These are phyloP conservation scores for Cercospora sp. DNA, from an alignment of 2,329 filamentous ascomycete species.

Conservation along the genomic window DNA sequence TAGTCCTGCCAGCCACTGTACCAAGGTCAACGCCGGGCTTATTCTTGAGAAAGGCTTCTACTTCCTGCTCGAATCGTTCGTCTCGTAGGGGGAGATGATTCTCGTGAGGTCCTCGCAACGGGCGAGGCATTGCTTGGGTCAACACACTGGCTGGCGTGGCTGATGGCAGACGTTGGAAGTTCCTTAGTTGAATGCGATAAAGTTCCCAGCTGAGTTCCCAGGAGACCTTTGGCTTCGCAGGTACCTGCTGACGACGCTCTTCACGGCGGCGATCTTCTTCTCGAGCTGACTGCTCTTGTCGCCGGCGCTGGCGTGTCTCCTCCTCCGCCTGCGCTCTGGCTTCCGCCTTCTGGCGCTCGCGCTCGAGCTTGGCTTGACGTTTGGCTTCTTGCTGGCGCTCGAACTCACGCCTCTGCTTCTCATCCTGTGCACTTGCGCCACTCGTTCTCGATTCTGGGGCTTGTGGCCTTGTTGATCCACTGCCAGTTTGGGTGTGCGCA, in stretches of 20 bases:
- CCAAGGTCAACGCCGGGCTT: neutral
- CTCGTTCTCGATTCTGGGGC: neutral
- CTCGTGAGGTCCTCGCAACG: neutral
- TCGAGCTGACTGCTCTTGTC: neutral
- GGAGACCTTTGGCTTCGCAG: neutral
- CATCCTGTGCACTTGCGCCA: neutral
- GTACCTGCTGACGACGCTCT: neutral
- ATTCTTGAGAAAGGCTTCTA: conserved; percentile 2
- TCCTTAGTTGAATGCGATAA: neutral
- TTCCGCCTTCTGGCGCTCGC: neutral
- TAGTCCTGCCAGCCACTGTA: neutral
- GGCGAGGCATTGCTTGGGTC: neutral
- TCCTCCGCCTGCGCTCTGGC: conserved; percentile 2
- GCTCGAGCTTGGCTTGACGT: conserved; percentile 5
- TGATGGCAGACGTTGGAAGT: neutral
- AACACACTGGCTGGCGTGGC: neutral
- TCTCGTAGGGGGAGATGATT: neutral
- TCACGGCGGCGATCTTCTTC: conserved; percentile 3
- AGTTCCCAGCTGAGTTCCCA: conserved; percentile 3
- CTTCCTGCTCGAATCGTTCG: neutral
- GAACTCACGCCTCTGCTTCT: conserved; percentile 3
- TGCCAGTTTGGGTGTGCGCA: neutral
- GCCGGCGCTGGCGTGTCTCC: conserved; percentile 1
- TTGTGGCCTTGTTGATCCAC: neutral
- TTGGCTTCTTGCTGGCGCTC: conserved; percentile 6